Base-by-base conservation (phyloP, 2,329 filamentous ascomycete species). In the Curvularia verruculosa region DNA sequence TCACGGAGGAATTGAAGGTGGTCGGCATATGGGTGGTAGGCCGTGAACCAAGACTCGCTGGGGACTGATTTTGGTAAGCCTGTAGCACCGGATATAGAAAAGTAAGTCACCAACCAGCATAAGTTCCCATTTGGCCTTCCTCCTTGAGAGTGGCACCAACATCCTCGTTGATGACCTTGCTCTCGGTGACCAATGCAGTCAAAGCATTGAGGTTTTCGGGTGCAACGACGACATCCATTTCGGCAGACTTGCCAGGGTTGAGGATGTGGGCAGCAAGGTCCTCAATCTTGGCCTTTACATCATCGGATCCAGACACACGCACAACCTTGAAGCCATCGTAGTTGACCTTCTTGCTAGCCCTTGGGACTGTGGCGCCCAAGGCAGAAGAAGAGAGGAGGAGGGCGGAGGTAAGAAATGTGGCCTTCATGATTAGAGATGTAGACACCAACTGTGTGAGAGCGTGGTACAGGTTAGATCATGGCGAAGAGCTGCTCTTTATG, bases 321-420 rank as follows among this genome's bases (percentile, higher is more conserved):
- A 76, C 53, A 13, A 74, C 67, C 61, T 75, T 75, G 67, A 72
- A 75, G 57, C 73, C 73, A 59, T 61, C 68, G 59, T 76, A 76
- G 55, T 75, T 71, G 49, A 75, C 60, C 59, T 74, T 73, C 56
- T 72, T 59, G 18, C 59, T 64, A 41, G 61, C 64, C 39, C 63
- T 60, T 34, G 71, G 68, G 15, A 74, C 68, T 8, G 64, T 68
- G 21, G 59, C 61, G 18, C 60, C 65, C n/a, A 71, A 52, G n/a
- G 61, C 63, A 1, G 64, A 57, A 15, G 68, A 66, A 19, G 49
- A 52, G 40, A 64, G 53, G 40, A 74, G 61, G 50, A 73, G 61
- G 15, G 65, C 65, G 3, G 66, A 66, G 48, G 68, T 60, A 58
- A 72, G 50, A 47, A 72, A 61, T 36, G 60, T 60, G 28, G 60